Base-by-base conservation (phyloP, 805 yeast species). In the Danielozyma ontarioensis region DNA sequence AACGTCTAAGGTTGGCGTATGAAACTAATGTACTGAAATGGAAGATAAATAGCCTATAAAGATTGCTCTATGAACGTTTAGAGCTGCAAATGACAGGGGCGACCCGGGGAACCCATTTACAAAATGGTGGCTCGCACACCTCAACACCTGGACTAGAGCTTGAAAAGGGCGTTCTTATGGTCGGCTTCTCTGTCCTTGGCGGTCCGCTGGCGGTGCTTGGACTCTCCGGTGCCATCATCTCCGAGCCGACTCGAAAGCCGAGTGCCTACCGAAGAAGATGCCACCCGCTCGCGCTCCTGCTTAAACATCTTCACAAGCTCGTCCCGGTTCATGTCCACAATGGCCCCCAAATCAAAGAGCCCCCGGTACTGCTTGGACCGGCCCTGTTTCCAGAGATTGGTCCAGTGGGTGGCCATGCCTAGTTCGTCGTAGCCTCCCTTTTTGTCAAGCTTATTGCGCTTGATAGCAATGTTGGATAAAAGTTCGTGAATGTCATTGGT, bases 401-500 rank as follows among this genome's bases (percentile, higher is more conserved):
- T 57, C 78, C 88, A 75, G 41, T 71, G 73, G 3, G 74, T 57
- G 0, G 95, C 87, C 31, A 76, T 70, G 2, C 83, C 83, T 14
- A 59, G 52, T 34, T 78, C 78, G 50, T 78, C 80, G 34, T 57
- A 70, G 5, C 59, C 35, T 2, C 57, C 61, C 21, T 59, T 65
- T 22, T 37, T 41, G 8, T 59, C 57, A 7, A 67, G 46, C 32
- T 57, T 60, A 4, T 57, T 55, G 17, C 67, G 54, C 13, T 54
- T 53, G 35, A 54, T 60, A 10, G 78, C 76, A 6, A 80, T 64
- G 12, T 68, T 59, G 29, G 52, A 51, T 22, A 86, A 54, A 14
- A 87, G 62, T 36, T 68, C 74, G 35, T 74, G 68, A 2, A 87
- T 65, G 41, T 80, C 74, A 53, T 88, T 88, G 0, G 95, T 85